Conservation (phyloP, 176 grass and related monocot genomes). For the Juncus effusus region DNA sequence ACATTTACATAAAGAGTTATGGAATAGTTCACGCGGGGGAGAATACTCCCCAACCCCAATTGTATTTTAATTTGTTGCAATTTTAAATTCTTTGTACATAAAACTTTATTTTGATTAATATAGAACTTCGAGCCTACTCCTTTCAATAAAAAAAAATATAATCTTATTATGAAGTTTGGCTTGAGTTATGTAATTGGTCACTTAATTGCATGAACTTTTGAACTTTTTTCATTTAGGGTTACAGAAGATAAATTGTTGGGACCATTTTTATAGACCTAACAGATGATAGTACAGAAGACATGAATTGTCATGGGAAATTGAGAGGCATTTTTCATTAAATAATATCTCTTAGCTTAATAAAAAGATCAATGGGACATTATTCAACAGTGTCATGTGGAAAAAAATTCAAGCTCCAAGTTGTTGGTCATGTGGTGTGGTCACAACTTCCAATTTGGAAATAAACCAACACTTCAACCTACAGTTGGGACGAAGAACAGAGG, state of each 20-base stretch:
- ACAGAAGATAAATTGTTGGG: constrained; percentile 15
- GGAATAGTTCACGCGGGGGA: too few relatives aligned
- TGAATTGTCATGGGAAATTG: constrained; percentile 6
- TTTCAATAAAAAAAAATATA: too few relatives aligned
- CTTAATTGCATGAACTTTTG: not conserved
- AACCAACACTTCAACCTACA: constrained; percentile 28
- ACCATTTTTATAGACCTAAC: constrained; percentile 22
- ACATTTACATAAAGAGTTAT: too few relatives aligned
- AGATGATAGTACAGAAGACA: not conserved
- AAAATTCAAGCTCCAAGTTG: constrained; percentile 5
- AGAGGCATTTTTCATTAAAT: constrained; percentile 5
- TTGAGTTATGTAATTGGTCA: not conserved
- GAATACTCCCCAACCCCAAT: too few relatives aligned
- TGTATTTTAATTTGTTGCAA: too few relatives aligned
- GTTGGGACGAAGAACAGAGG: constrained; percentile 19
- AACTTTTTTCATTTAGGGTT: not conserved
- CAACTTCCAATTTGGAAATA: constrained; percentile 13
- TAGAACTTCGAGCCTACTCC: too few relatives aligned
- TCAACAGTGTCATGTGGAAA: constrained; percentile 22
- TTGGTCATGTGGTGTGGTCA: constrained; percentile 26
- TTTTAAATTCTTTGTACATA: too few relatives aligned
- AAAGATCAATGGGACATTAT: constrained; percentile 17
- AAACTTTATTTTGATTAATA: too few relatives aligned
- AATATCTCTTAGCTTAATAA: constrained; percentile 11
- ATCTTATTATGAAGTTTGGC: not conserved